A percentile compares a stretch with the other conserved stretches of the same genome.
phyloP scores from a whole-genome alignment of 2,329 filamentous ascomycete species.

The Onygenales sp. region DNA sequence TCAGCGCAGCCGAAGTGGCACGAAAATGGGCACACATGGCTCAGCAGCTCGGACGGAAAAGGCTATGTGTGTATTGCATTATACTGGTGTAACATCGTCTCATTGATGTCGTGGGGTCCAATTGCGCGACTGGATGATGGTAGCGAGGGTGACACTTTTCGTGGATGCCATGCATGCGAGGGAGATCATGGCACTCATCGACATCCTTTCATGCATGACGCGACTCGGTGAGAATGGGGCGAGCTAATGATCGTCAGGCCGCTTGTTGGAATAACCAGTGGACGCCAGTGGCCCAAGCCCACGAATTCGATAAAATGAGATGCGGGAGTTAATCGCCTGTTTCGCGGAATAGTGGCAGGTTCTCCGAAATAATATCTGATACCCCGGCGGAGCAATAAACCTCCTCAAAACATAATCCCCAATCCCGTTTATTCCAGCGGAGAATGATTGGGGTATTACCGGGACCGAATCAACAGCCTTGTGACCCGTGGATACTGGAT shows the following conservation, averaged over 20 bases:
- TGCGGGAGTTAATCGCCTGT: no score
- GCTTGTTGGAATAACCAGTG: not conserved
- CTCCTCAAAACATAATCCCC: no score
- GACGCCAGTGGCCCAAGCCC: no score
- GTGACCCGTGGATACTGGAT: no score
- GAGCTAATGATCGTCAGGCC: not conserved
- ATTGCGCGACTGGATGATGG: not conserved
- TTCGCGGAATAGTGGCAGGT: no score
- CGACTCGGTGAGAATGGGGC: not conserved
- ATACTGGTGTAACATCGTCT: not conserved
- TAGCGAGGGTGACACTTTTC: not conserved
- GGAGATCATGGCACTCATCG: not conserved
- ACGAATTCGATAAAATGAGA: no score
- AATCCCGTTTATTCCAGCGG: no score
- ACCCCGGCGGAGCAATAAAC: no score
- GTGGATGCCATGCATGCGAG: conserved; percentile 1
- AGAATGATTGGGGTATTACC: no score
- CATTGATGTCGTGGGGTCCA: no score
- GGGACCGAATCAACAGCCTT: no score
- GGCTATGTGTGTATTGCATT: not conserved
- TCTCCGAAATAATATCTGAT: no score
- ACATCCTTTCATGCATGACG: not conserved
- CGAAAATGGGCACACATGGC: not conserved
- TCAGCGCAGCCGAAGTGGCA: not conserved
- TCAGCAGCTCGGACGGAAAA: not conserved